Conservation (phyloP, 495 filamentous ascomycete species). For the Amphirosellinia nigrospora region DNA sequence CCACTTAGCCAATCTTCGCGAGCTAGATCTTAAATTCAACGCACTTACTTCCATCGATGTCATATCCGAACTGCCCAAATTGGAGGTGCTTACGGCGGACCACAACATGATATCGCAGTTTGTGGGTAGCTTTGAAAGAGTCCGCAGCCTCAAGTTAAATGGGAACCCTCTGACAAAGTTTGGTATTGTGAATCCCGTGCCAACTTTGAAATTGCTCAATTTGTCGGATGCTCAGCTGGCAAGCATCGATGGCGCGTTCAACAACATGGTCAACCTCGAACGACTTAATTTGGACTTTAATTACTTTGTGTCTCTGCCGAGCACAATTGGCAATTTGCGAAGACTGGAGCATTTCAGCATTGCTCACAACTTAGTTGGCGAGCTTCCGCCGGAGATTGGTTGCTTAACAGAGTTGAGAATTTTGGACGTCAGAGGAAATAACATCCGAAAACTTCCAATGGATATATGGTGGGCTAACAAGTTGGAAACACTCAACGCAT, state of each 20-base stretch:
- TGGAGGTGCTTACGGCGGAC: conserved; percentile 85
- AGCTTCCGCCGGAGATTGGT: conserved; percentile 84
- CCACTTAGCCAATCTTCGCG: conserved; percentile 76
- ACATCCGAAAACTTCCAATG: conserved; percentile 81
- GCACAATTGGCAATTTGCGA: conserved; percentile 80
- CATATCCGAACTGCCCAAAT: conserved; percentile 76
- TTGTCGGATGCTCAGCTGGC: conserved; percentile 86
- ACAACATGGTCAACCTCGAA: conserved; percentile 82
- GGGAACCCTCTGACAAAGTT: conserved; percentile 94
- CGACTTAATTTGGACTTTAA: conserved; percentile 93
- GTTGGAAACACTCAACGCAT: conserved; percentile 91
- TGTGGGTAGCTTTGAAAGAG: conserved; percentile 79
- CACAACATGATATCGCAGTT: conserved; percentile 93
- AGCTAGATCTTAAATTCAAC: conserved; percentile 95
- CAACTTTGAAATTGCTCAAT: conserved; percentile 83
- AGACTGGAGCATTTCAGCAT: conserved; percentile 92
- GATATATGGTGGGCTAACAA: conserved; percentile 92
- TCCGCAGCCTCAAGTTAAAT: conserved; percentile 84
- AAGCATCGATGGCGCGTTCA: conserved; percentile 84
- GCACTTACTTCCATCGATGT: conserved; percentile 83
- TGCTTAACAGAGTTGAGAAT: conserved; percentile 81
- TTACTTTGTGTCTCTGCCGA: conserved; percentile 87
- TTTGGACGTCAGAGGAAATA: conserved; percentile 90
- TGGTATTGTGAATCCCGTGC: conserved; percentile 75
- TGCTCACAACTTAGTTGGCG: conserved; percentile 83